Conservation (phyloP, 2,329 filamentous ascomycete genomes). For the Xylaria sp. region DNA sequence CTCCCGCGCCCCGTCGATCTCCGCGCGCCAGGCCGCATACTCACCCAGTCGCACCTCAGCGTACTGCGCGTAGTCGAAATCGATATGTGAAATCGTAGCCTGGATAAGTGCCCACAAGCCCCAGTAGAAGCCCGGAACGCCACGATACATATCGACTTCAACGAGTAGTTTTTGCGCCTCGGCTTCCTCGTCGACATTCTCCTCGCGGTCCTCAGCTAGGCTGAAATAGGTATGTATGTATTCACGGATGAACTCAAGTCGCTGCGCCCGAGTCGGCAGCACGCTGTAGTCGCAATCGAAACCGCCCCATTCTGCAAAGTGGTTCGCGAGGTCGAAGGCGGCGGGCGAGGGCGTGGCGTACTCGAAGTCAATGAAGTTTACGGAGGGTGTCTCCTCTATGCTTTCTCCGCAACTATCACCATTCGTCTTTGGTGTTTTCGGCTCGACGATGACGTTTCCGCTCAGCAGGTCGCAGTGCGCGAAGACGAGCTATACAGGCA, state of each 20-base stretch:
- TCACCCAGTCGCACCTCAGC: slow-evolving; percentile 81
- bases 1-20: slow-evolving; percentile 58
- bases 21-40: slow-evolving; percentile 87
- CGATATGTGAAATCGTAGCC: slow-evolving; percentile 86
- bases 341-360: slow-evolving; percentile 92
- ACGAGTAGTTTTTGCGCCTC: slow-evolving; percentile 65
- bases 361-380: slow-evolving; percentile 96
- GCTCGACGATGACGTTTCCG: slow-evolving; percentile 88
- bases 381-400: slow-evolving; percentile 43
- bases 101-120: slow-evolving; percentile 96
- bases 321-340: slow-evolving; percentile 94
- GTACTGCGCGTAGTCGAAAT: slow-evolving; percentile 93
- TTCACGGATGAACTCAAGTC: slow-evolving; percentile 73
- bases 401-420: slow-evolving; percentile 17
- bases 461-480: slow-evolving; percentile 93
- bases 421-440: slow-evolving; percentile 33
- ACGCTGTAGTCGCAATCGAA: slow-evolving; percentile 89
- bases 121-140: slow-evolving; percentile 84
- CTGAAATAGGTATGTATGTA: slow-evolving; percentile 73
- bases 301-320: slow-evolving; percentile 97
- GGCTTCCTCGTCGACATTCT: slow-evolving; percentile 43
- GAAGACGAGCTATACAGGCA: slow-evolving; percentile 65
- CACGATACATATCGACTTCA: slow-evolving; percentile 83
- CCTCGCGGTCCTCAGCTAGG: slow-evolving; percentile 36
- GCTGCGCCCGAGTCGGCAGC: slow-evolving; percentile 71